phyloP scores from a whole-genome alignment of 2,329 filamentous ascomycete genomes.

The Pyricularia grisea region DNA sequence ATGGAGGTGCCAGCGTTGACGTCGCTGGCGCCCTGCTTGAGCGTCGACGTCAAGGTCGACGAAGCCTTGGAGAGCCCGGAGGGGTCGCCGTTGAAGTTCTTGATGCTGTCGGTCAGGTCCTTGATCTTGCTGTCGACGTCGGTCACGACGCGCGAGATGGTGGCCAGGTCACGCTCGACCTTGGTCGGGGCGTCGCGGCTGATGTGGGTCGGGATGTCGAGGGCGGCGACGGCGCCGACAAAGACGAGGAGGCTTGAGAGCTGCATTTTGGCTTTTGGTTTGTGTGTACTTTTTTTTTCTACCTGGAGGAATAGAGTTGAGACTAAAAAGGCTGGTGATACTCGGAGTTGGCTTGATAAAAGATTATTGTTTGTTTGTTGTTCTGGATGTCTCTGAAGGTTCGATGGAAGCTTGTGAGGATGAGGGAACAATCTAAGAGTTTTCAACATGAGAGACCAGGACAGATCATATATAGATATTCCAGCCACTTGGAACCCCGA shows the following conservation, averaged over 20 bases:
- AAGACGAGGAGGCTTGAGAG: neutral
- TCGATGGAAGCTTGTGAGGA: neutral
- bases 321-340: neutral
- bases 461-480: neutral
- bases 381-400: neutral
- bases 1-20: neutral
- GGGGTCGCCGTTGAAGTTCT: conserved; percentile 5
- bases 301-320: neutral
- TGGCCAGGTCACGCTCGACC: conserved; percentile 1
- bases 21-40: conserved; percentile 2
- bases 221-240: neutral
- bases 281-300: neutral
- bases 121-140: conserved; percentile 3
- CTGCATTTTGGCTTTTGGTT: neutral
- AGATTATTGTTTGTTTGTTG: neutral
- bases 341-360: neutral
- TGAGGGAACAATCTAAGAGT: neutral
- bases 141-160: conserved; percentile 1
- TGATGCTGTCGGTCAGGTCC: neutral
- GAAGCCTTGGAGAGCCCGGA: neutral
- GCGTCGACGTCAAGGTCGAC: neutral
- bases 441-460: neutral
- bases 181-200: neutral
- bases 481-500: neutral
- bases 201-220: neutral